Conservation (phyloP, 495 filamentous ascomycete genomes). For the Neurospora cerealis region DNA sequence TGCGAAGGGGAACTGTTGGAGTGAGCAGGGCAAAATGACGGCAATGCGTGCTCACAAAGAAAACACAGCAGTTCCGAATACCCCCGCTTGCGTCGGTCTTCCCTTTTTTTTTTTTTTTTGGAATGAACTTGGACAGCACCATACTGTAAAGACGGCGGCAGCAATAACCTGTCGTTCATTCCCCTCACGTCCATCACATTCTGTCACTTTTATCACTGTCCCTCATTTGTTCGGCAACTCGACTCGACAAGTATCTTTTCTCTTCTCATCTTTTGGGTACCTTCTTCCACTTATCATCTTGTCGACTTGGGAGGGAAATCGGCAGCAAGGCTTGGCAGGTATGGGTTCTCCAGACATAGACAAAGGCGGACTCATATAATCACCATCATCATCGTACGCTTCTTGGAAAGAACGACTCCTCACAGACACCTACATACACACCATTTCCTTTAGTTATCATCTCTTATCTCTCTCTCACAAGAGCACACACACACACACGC, state of each 20-base stretch:
- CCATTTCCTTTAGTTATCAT: not conserved
- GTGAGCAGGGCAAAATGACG: not conserved
- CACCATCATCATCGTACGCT: not conserved
- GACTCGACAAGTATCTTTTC: not conserved
- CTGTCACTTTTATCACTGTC: not conserved
- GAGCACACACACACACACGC: not conserved
- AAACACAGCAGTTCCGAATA: not conserved
- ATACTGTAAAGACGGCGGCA: not conserved
- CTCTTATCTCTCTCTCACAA: not conserved
- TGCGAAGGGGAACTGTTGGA: constrained; percentile 33
- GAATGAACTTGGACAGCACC: not conserved
- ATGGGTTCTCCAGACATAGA: not conserved
- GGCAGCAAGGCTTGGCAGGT: not conserved
- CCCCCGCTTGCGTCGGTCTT: not conserved
- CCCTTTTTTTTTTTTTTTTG: not conserved
- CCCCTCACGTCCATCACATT: not conserved
- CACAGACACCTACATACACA: not conserved
- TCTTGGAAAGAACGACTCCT: not conserved
- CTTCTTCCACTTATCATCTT: not conserved
- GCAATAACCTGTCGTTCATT: not conserved
- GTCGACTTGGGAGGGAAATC: not conserved
- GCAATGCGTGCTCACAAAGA: not conserved
- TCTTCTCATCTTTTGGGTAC: not conserved
- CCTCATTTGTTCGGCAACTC: not conserved
- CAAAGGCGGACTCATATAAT: not conserved